These are phyloP conservation scores for Plasmodium yoelii DNA, from an alignment of 169 alveolate genomes.

Conservation along the genomic window DNA sequence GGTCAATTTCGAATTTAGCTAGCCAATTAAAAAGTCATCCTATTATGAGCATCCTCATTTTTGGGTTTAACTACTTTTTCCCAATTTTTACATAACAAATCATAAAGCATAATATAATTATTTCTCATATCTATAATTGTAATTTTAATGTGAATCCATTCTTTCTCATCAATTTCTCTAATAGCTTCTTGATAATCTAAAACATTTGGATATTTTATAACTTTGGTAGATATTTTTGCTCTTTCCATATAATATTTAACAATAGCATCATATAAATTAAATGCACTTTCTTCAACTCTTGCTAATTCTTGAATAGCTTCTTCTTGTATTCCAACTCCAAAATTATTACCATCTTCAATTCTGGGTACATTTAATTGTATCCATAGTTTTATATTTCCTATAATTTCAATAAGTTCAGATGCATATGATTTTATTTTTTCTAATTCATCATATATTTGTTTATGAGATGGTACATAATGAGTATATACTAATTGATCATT, in stretches of 20 bases:
- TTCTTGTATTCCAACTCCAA: conserved; percentile 93
- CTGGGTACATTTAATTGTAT: conserved; percentile 92
- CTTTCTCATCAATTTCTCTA: conserved; percentile 91
- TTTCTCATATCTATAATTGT: conserved; percentile 92
- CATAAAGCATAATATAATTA: conserved; percentile 91
- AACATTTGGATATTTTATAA: conserved; percentile 89
- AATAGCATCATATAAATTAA: conserved; percentile 88
- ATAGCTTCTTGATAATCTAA: conserved; percentile 90
- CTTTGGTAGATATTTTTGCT: conserved; percentile 90
- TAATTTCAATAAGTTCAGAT: conserved; percentile 89
- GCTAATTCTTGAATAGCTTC: conserved; percentile 92
- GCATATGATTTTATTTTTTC: conserved; percentile 88
- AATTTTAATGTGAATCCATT: conserved; percentile 90
- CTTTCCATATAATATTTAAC: conserved; percentile 91
- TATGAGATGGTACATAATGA: conserved; percentile 85
- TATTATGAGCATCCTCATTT: conserved; percentile 86
- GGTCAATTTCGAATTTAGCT: no score
- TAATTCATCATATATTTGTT: conserved; percentile 86
- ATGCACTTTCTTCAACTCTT: conserved; percentile 92
- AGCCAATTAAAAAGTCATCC: conserved; percentile 83
- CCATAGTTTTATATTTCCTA: conserved; percentile 91
- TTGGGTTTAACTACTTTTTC: conserved; percentile 90
- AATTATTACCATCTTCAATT: conserved; percentile 93
- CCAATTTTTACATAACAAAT: conserved; percentile 91
- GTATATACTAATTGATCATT: conserved; percentile 78